Evolutionary conservation across 1,284 basidiomycete genomes (phyloP).

Genomic region (Ustilago curta): DNA sequence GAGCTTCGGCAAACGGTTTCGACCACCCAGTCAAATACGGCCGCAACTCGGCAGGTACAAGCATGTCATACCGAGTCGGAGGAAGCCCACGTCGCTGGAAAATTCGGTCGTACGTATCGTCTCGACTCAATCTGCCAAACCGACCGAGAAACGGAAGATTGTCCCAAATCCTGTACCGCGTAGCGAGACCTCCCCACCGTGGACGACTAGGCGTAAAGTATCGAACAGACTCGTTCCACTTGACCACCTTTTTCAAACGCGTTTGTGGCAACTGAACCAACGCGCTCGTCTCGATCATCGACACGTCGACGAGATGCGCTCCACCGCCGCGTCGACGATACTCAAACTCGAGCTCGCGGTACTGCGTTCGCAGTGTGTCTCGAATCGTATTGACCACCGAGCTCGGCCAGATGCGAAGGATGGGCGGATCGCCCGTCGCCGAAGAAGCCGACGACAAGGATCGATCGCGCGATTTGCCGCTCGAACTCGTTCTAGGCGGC

Average conservation of each 20-base stretch:
- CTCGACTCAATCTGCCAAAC: constrained; percentile 15
- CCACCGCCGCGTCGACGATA: constrained; percentile 24
- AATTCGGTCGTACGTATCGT: background rate
- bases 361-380: constrained; percentile 26
- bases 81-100: background rate
- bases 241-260: constrained; percentile 43
- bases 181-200: constrained; percentile 15
- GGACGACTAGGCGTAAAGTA: constrained; percentile 23
- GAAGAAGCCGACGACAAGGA: constrained; percentile 18
- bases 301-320: constrained; percentile 20
- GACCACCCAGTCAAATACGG: constrained; percentile 33
- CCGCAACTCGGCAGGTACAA: constrained; percentile 25
- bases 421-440: background rate
- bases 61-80: constrained; percentile 21
- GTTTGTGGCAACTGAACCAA: constrained; percentile 30
- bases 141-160: constrained; percentile 27
- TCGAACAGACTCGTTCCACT: constrained; percentile 45
- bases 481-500: constrained; percentile 7
- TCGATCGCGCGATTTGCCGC: constrained; percentile 33
- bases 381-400: constrained; percentile 38
- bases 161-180: constrained; percentile 7
- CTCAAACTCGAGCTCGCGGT: constrained; percentile 32
- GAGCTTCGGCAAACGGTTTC: constrained; percentile 12
- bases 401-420: constrained; percentile 31
- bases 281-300: constrained; percentile 37